phyloP scores from a whole-genome alignment of 2,329 filamentous ascomycete species.

The Aspergillus sp. region DNA sequence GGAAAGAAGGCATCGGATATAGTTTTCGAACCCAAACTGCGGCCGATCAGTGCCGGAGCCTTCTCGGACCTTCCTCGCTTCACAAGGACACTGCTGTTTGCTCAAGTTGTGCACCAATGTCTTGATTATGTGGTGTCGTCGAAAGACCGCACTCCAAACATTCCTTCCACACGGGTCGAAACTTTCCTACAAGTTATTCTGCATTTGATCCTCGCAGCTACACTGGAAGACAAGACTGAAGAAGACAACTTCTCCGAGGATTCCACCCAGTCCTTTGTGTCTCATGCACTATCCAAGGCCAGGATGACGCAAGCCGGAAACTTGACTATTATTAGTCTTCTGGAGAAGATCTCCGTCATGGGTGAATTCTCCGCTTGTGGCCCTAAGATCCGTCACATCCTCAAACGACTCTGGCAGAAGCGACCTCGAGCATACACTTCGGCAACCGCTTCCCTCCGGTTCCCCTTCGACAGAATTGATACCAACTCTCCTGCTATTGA shows the following conservation, averaged over 20 bases:
- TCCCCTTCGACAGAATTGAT: constrained; percentile 73
- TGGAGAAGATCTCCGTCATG: constrained; percentile 54
- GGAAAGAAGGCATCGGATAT: constrained; percentile 77
- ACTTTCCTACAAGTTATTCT: constrained; percentile 87
- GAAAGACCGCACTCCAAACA: constrained; percentile 62
- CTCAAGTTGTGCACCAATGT: constrained; percentile 83
- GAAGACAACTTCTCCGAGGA: constrained; percentile 45
- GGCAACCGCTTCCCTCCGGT: constrained; percentile 55
- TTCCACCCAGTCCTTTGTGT: constrained; percentile 62
- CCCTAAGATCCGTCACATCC: constrained; percentile 75
- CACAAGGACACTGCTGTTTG: constrained; percentile 79
- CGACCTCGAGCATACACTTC: constrained; percentile 67
- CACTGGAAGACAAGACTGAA: constrained; percentile 70
- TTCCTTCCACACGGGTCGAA: constrained; percentile 80
- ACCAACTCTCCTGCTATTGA: constrained; percentile 73
- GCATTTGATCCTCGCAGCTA: constrained; percentile 79
- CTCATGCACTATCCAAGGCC: constrained; percentile 61
- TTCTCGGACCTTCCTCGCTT: constrained; percentile 75
- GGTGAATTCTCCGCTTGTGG: constrained; percentile 78
- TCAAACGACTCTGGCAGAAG: constrained; percentile 81
- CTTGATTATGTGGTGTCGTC: constrained; percentile 74
- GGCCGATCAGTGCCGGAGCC: constrained; percentile 68
- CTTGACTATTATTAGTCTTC: constrained; percentile 48
- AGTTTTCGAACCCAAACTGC: constrained; percentile 83
- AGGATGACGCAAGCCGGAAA: constrained; percentile 42